Evolutionary conservation across 2,329 filamentous ascomycete genomes (phyloP), one percentile per base, ranked within the genome.

Genomic region (Ascochyta viciae-villosae): DNA sequence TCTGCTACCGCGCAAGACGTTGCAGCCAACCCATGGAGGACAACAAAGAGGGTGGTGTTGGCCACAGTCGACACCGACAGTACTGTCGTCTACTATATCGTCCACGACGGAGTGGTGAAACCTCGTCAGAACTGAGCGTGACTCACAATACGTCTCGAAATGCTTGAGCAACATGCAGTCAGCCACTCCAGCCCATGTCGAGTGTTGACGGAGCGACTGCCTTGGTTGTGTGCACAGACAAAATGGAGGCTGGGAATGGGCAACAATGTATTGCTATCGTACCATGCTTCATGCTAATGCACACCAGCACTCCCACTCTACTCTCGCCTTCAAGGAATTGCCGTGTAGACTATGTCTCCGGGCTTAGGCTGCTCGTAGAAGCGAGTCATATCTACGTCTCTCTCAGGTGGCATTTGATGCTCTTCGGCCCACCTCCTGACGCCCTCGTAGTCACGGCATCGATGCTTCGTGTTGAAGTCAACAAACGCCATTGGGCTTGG

Each of bases 81-180:
- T 62, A 94, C 91, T 0, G 83, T 95, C 16, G 89, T 91, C 37
- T 95, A 94, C 76, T 95, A 95, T 71, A 83, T 93, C 60, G 85
- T 94, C 73, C 90, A 94, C 67, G 90, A 94, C 74, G 91, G 90
- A n/a, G 87, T 93, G 61, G 89, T 94, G 49, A 95, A 94, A 79
- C 91, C 91, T 23, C 82, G 91, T 54, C 91, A 94, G 74, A 95
- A 95, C 73, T 94, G 65, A 70, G 57, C 47, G 34, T 56, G 54
- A 45, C 43, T 50, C 39, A 50, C 5, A 8, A 24, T 35, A n/a
- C 22, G 27, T n/a, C 24, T 13, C 23, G 9, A 22, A 29, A 26
- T 12, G 7, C 8, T 23, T 27, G 37, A 8, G 34, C 33, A 37
- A 4, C 27, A 41, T 12, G 4, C 13, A 16, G 19, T 23, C 27